Conservation (phyloP, 768 basidiomycete genomes). For the Paxillus involutus region DNA sequence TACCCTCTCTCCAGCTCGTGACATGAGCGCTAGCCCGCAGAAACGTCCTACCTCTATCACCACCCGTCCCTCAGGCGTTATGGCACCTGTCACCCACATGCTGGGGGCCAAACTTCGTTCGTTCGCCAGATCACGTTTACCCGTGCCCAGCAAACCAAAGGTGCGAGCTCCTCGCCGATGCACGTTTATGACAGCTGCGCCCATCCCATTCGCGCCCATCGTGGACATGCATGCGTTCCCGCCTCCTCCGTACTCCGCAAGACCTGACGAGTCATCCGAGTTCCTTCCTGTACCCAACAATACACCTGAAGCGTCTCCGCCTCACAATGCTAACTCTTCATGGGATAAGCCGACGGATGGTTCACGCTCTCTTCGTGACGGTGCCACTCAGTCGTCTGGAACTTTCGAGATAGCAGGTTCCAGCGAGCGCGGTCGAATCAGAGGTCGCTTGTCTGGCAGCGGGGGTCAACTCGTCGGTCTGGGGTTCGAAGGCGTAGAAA, state of each 20-base stretch:
- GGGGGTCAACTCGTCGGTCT: constrained; percentile 18
- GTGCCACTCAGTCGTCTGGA: not conserved
- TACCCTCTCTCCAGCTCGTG: not conserved
- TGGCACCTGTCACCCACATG: constrained; percentile 8
- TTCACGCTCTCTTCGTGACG: not conserved
- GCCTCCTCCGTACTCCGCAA: constrained; percentile 22
- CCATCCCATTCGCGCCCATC: constrained; percentile 27
- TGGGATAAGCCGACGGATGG: not conserved
- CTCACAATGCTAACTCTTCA: not conserved
- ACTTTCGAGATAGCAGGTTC: not conserved
- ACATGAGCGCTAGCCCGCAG: constrained; percentile 10
- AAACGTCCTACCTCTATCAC: not conserved
- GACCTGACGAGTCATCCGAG: constrained; percentile 6
- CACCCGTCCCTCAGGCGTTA: not conserved
- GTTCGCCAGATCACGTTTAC: constrained; percentile 26
- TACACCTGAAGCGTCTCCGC: constrained; percentile 15
- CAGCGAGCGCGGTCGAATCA: not conserved
- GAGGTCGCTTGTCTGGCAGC: not conserved
- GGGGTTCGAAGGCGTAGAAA: constrained; percentile 26
- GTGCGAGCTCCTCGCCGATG: constrained; percentile 7
- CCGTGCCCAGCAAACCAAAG: constrained; percentile 16
- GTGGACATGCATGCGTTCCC: constrained; percentile 26
- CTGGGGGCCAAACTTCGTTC: constrained; percentile 18
- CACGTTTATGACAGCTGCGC: constrained; percentile 11
- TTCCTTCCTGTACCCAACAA: constrained; percentile 27